These are phyloP conservation scores for Fusarium begoniae DNA, from an alignment of 2,329 filamentous ascomycete genomes.

Conservation along the genomic window DNA sequence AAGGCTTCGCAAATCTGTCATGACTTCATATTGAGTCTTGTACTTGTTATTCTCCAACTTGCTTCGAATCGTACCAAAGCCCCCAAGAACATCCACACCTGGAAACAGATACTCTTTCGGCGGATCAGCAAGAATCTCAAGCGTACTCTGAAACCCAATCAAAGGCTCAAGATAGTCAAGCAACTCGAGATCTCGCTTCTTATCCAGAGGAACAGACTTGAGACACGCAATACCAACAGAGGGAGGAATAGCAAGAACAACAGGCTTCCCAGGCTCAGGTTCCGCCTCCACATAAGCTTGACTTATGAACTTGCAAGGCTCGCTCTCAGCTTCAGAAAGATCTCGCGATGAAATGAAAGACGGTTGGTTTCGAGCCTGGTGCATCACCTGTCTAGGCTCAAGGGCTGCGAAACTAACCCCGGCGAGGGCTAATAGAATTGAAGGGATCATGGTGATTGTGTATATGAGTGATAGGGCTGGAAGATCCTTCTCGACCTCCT, in stretches of 20 bases:
- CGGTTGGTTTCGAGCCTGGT: constrained; percentile 24
- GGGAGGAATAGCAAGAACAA: constrained; percentile 23
- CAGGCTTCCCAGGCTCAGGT: neutral
- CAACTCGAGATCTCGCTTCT: constrained; percentile 36
- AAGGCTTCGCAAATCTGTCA: constrained; percentile 36
- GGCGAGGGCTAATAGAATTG: constrained; percentile 30
- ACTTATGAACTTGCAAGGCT: constrained; percentile 34
- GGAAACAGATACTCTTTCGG: constrained; percentile 37
- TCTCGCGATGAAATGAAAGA: constrained; percentile 26
- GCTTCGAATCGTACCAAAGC: constrained; percentile 23
- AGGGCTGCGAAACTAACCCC: constrained; percentile 30
- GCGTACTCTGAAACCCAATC: constrained; percentile 35
- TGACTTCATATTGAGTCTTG: constrained; percentile 36
- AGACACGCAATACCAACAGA: constrained; percentile 37
- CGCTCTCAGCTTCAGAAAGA: constrained; percentile 12
- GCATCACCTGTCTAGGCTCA: constrained; percentile 35
- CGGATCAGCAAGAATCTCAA: constrained; percentile 36
- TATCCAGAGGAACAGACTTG: constrained; percentile 39
- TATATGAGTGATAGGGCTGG: constrained; percentile 2
- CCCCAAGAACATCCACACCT: constrained; percentile 37
- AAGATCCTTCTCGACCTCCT: neutral
- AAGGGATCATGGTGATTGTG: constrained; percentile 25
- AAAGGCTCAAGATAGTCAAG: constrained; percentile 35
- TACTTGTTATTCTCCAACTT: constrained; percentile 32
- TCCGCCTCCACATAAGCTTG: constrained; percentile 24